Evolutionary conservation across 129 eudicot species (phyloP).

Genomic region (Helianthus tuberosus): DNA sequence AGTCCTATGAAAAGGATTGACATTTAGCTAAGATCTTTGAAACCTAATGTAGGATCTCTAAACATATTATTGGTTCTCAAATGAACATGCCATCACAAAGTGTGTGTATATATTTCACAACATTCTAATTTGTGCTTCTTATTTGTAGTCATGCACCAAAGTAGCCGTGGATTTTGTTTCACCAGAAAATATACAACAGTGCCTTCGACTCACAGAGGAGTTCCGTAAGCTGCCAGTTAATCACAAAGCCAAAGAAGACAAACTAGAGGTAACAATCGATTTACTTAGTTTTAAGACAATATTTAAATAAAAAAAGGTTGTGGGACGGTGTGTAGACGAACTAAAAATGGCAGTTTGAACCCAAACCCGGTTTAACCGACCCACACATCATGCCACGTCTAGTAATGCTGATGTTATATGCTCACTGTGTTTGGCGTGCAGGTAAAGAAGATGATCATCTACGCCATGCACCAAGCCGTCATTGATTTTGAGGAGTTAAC

Average conservation of each 20-base stretch:
- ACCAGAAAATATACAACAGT: background rate
- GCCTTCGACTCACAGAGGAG: background rate
- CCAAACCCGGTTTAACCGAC: too few species aligned
- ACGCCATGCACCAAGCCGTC: conserved; percentile 6
- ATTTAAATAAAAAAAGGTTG: too few species aligned
- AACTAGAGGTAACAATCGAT: conserved; percentile 4
- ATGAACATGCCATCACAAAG: too few species aligned
- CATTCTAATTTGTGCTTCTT: background rate
- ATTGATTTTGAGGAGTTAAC: background rate
- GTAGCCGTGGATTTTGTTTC: conserved; percentile 11
- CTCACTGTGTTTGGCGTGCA: background rate
- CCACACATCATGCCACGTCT: background rate
- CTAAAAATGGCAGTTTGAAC: too few species aligned
- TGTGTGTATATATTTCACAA: background rate
- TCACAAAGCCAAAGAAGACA: conserved; percentile 14
- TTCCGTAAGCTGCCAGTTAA: conserved; percentile 5
- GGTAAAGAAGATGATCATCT: conserved; percentile 13
- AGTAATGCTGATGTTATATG: background rate
- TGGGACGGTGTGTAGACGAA: too few species aligned
- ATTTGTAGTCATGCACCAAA: conserved; percentile 3
- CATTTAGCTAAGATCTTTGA: too few species aligned
- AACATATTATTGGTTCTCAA: too few species aligned
- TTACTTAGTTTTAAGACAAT: background rate
- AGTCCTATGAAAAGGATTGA: too few species aligned
- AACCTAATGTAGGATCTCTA: too few species aligned